phyloP scores from a whole-genome alignment of 1,284 basidiomycete species.

The Apiotrichum domesticum region DNA sequence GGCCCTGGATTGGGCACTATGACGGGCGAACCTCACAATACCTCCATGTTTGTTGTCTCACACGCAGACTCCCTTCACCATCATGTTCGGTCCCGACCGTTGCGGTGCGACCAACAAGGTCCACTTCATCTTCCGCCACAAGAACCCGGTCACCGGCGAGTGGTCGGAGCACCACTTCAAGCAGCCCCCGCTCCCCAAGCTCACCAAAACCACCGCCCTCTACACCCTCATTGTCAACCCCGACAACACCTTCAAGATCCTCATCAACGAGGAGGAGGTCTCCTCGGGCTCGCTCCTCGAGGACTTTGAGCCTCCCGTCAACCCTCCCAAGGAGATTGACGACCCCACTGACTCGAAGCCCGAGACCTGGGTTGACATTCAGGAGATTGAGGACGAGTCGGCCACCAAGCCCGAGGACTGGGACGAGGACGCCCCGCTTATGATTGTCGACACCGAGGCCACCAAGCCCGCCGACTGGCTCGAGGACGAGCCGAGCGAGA shows the following conservation, averaged over 20 bases:
- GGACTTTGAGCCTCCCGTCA: constrained; percentile 92
- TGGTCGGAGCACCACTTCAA: constrained; percentile 96
- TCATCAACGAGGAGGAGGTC: constrained; percentile 80
- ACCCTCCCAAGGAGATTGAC: constrained; percentile 84
- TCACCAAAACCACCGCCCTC: constrained; percentile 81
- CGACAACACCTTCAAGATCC: constrained; percentile 89
- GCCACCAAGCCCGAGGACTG: constrained; percentile 91
- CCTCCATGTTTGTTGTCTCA: too few species aligned
- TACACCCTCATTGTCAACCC: constrained; percentile 93
- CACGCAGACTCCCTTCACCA: constrained; percentile 76
- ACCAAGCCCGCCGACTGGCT: constrained; percentile 93
- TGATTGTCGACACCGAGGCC: constrained; percentile 81
- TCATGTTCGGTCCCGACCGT: constrained; percentile 82
- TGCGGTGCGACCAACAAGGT: constrained; percentile 55
- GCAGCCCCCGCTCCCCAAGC: constrained; percentile 71
- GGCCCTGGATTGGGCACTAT: too few species aligned
- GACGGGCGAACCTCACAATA: too few species aligned
- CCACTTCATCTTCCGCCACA: constrained; percentile 97
- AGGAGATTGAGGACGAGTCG: constrained; percentile 76
- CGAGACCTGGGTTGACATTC: constrained; percentile 83
- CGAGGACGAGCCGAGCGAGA: constrained; percentile 71
- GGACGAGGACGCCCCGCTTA: constrained; percentile 90
- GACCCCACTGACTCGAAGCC: constrained; percentile 90
- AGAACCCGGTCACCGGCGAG: constrained; percentile 83
- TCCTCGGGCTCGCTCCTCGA: constrained; percentile 80